These are phyloP conservation scores for Xylaria cubensis DNA, from an alignment of 495 filamentous ascomycete species.

Conservation along the genomic window DNA sequence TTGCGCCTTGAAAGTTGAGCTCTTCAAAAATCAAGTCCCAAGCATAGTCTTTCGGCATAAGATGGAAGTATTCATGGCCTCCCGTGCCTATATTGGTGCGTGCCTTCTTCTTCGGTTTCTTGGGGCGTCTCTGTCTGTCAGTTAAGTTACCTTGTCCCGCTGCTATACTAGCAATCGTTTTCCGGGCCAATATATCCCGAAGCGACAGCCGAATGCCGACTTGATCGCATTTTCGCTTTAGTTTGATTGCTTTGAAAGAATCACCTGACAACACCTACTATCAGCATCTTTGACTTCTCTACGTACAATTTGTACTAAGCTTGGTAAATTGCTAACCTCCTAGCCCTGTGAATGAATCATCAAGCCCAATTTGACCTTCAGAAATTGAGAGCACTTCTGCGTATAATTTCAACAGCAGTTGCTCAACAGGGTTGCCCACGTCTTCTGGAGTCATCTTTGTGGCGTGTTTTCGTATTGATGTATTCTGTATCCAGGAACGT, in stretches of 20 bases:
- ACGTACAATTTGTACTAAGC: background rate
- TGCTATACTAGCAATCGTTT: constrained; percentile 6
- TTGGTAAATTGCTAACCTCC: constrained; percentile 4
- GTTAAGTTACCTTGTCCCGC: constrained; percentile 1
- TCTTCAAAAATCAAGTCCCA: constrained; percentile 12
- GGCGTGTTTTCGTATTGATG: background rate
- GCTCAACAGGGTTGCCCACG: background rate
- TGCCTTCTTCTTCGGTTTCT: background rate
- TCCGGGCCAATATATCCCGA: constrained; percentile 11
- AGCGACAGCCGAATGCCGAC: constrained; percentile 11
- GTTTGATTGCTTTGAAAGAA: constrained; percentile 21
- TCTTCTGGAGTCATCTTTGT: constrained; percentile 1
- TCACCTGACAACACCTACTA: constrained; percentile 1
- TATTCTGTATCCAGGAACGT: background rate
- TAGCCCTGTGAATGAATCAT: constrained; percentile 16
- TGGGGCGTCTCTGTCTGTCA: background rate
- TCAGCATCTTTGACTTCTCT: background rate
- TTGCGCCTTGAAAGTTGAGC: background rate
- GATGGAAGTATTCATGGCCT: background rate
- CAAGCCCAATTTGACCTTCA: constrained; percentile 7
- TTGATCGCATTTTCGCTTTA: constrained; percentile 18
- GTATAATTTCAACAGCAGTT: background rate
- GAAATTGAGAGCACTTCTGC: constrained; percentile 13
- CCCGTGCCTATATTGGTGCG: background rate
- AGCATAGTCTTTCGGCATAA: constrained; percentile 11